A percentile compares a stretch with the other conserved stretches of the same genome.
Evolutionary conservation across 169 alveolate species (phyloP).

Genomic region (Plasmodium sp.): DNA sequence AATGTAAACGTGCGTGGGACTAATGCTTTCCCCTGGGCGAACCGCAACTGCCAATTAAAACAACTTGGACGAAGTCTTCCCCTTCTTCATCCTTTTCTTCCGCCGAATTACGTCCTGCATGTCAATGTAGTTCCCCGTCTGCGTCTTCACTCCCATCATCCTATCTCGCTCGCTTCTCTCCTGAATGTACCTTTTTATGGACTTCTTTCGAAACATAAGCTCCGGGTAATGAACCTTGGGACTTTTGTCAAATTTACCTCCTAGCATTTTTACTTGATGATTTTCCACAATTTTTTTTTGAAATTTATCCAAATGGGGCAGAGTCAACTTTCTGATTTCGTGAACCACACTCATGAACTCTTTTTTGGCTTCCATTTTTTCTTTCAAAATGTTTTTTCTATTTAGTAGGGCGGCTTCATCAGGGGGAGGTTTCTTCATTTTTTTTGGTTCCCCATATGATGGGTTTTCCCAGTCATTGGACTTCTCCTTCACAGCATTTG

Average conservation of each 20-base stretch:
- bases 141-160: slow-evolving; percentile 11
- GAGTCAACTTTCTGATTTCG: slow-evolving; percentile 35
- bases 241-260: slow-evolving; percentile 63
- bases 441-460: not conserved
- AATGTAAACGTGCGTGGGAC: not conserved
- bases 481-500: not conserved
- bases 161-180: slow-evolving; percentile 78
- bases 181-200: slow-evolving; percentile 77
- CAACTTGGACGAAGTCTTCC: not conserved
- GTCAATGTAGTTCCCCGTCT: slow-evolving; percentile 27
- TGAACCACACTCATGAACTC: slow-evolving; percentile 44
- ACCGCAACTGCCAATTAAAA: not conserved
- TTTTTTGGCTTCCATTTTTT: slow-evolving; percentile 24
- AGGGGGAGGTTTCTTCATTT: not conserved
- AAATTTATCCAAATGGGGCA: slow-evolving; percentile 49
- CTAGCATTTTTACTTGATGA: slow-evolving; percentile 45
- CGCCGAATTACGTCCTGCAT: slow-evolving; percentile 50
- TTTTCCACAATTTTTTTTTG: slow-evolving; percentile 63
- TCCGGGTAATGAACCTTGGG: slow-evolving; percentile 83
- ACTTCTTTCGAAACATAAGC: slow-evolving; percentile 76
- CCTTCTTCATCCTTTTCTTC: slow-evolving; percentile 10
- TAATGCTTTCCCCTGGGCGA: not conserved
- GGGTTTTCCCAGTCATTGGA: not conserved
- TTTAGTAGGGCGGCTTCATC: not conserved
- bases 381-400: slow-evolving; percentile 2